These are phyloP conservation scores for Aspergillus steynii DNA, from an alignment of 495 filamentous ascomycete species.

Conservation along the genomic window DNA sequence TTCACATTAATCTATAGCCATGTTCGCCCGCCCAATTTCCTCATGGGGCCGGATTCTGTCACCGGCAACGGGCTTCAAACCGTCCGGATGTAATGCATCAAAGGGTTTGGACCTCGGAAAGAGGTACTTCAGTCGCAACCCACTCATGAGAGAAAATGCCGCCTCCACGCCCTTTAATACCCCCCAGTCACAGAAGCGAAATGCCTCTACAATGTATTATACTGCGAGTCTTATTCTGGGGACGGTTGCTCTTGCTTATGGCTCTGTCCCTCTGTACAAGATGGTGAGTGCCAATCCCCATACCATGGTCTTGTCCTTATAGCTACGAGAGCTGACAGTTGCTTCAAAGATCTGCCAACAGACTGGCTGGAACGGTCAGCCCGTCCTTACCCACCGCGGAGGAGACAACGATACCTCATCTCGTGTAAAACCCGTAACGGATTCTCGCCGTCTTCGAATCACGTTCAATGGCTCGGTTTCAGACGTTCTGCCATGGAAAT, in stretches of 20 bases:
- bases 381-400: conserved; percentile 75
- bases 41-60: conserved; percentile 27
- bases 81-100: conserved; percentile 15
- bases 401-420: conserved; percentile 64
- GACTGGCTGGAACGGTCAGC: conserved; percentile 93
- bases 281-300: conserved; percentile 58
- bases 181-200: conserved; percentile 42
- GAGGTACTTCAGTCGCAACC: conserved; percentile 42
- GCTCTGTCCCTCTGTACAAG: conserved; percentile 96
- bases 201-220: conserved; percentile 63
- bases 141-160: conserved; percentile 29
- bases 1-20: conserved; percentile 23
- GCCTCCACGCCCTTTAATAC: conserved; percentile 41
- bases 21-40: conserved; percentile 35
- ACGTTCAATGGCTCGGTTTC: conserved; percentile 96
- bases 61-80: conserved; percentile 16
- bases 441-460: conserved; percentile 83
- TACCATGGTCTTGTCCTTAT: not conserved
- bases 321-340: not conserved
- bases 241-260: conserved; percentile 90
- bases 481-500: conserved; percentile 95
- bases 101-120: conserved; percentile 27
- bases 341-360: conserved; percentile 83
- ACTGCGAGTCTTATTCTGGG: conserved; percentile 82
- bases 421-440: conserved; percentile 76